Evolutionary conservation across 805 yeast species (phyloP).

Genomic region (Pichia occidentalis): DNA sequence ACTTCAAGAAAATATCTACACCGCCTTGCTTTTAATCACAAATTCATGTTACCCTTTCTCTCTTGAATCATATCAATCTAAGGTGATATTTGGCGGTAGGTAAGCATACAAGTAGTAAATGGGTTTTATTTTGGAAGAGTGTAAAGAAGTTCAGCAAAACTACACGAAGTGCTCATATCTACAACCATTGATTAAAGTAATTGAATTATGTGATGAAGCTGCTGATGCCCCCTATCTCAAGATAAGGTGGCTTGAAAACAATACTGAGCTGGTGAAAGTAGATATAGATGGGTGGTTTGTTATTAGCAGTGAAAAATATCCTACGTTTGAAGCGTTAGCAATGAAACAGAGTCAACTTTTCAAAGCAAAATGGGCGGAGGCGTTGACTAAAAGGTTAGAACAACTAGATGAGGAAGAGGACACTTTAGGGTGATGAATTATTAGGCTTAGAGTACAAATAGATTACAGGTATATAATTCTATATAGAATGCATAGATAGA

Average conservation of each 20-base stretch:
- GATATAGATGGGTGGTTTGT: conserved; percentile 25
- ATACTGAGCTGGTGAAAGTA: conserved; percentile 15
- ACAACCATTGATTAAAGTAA: conserved; percentile 4
- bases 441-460: no score
- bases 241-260: conserved; percentile 6
- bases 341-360: conserved; percentile 15
- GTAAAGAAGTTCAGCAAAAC: background rate
- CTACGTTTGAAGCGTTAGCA: conserved; percentile 29
- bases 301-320: conserved; percentile 11
- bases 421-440: no score
- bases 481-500: background rate
- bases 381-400: conserved; percentile 9
- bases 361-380: conserved; percentile 16
- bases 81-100: no score
- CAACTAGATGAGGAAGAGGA: conserved; percentile 6
- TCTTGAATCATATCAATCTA: no score
- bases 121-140: conserved; percentile 1
- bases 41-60: no score
- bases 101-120: no score
- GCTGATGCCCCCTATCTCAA: background rate
- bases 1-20: background rate
- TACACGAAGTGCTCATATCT: conserved; percentile 9
- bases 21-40: conserved; percentile 4
- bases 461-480: no score
- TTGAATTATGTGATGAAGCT: background rate